Base-by-base conservation (phyloP, 208 protist genomes). In the Trypanosoma platydactyli region DNA sequence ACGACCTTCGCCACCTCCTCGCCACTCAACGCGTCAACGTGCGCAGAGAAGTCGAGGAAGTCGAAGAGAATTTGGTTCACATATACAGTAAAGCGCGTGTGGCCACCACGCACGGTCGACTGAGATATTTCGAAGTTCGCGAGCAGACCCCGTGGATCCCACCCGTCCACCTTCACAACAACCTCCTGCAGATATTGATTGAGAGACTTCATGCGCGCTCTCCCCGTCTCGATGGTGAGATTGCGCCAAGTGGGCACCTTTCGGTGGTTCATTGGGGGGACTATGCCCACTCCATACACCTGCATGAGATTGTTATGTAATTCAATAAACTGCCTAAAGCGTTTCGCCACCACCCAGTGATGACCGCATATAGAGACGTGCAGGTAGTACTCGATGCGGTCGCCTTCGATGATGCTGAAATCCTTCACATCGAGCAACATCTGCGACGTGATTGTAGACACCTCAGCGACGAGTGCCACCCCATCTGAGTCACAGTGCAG, bases 51-150 rank as follows among this genome's bases (percentile, higher is more conserved):
- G 48, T 54, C 40, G 49, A 72, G 59, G 45, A 72, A 72, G 11
- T 63, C 66, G 42, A 72, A 72, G 20, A 72, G 50, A 13, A 72
- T 54, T 41, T 72, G 57, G 38, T 72, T 72, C 7, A 72, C 48
- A 20, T 64, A 66, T 2, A 72, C 66, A 22, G 50, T 65, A n/a
- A 72, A 58, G 33, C 44, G 33, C 18, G 44, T 42, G 41, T 16
- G 29, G 7, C 35, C 48, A 6, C 56, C 56, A 22, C 40, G 50
- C 7, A 51, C 59, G 0, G 56, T 50, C 7, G 18, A 22, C 9
- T 38, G 13, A 30, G 53, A 61, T 4, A 72, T 29, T 40, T 72
- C 66, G 42, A 72, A 52, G 41, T 27, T 72, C 20, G 58, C 50
- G 1, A 64, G n/a, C 9, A 72, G 44, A 5, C 66, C 66, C 33